These are phyloP conservation scores for Solanum sitiens DNA, from an alignment of 257 asterid genomes.

Conservation along the genomic window DNA sequence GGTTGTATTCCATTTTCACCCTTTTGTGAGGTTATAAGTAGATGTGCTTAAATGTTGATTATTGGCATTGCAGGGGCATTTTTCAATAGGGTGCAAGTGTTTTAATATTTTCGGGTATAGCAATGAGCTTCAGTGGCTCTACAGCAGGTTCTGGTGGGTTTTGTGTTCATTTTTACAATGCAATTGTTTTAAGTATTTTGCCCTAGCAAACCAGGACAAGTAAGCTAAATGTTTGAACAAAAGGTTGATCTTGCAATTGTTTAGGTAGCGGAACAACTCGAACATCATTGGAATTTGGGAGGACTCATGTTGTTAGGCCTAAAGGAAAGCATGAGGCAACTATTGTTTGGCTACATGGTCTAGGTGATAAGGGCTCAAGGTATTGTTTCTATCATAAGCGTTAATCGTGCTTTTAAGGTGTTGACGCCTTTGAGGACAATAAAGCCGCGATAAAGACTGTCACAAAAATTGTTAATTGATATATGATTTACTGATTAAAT, in stretches of 20 bases:
- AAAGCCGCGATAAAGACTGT: not conserved
- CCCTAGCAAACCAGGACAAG: not conserved
- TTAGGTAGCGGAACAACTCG: slow-evolving; percentile 40
- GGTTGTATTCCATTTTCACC: slow-evolving; percentile 22
- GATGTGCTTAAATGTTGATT: slow-evolving; percentile 8
- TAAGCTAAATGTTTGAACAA: not conserved
- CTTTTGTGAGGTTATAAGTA: slow-evolving; percentile 27
- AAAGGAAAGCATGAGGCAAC: slow-evolving; percentile 84
- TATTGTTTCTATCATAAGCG: slow-evolving; percentile 7
- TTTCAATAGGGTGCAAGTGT: slow-evolving; percentile 1
- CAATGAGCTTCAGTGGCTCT: slow-evolving; percentile 47
- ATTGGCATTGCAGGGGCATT: slow-evolving; percentile 31
- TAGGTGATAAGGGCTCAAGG: slow-evolving; percentile 84
- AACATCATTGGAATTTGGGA: slow-evolving; percentile 51
- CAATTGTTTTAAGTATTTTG: not conserved
- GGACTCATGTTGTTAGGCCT: slow-evolving; percentile 83
- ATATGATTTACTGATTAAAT: not conserved
- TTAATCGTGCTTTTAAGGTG: not conserved
- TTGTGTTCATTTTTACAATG: not conserved
- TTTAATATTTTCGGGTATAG: not conserved
- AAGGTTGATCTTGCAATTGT: not conserved
- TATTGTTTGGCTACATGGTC: slow-evolving; percentile 80
- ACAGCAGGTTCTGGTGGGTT: slow-evolving; percentile 25
- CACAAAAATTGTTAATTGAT: not conserved
- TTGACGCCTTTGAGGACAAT: not conserved